These are phyloP conservation scores for Platanus orientalis DNA, from an alignment of 164 flowering plant genomes.

Conservation along the genomic window DNA sequence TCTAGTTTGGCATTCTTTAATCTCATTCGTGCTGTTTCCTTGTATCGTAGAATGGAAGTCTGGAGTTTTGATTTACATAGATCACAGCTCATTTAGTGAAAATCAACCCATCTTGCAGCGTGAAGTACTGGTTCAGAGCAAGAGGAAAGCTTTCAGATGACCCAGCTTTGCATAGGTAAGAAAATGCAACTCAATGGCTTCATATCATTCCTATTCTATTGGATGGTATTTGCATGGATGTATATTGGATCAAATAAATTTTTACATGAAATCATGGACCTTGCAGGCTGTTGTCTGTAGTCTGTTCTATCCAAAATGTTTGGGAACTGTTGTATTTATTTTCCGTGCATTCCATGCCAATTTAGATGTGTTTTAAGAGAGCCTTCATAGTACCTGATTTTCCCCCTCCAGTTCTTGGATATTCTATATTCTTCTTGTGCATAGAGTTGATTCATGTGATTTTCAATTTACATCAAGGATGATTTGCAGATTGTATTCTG, in stretches of 20 bases:
- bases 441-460: background rate
- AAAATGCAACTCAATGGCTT: slow-evolving; percentile 1
- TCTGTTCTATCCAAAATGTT: background rate
- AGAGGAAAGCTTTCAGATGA: slow-evolving; percentile 92
- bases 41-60: background rate
- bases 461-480: slow-evolving; percentile 1
- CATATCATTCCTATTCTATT: background rate
- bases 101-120: slow-evolving; percentile 39
- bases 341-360: no score
- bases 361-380: background rate
- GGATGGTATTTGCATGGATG: background rate
- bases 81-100: slow-evolving; percentile 5
- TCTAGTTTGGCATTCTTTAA: slow-evolving; percentile 1
- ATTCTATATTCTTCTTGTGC: background rate
- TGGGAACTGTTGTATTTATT: background rate
- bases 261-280: background rate
- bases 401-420: background rate
- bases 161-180: slow-evolving; percentile 88
- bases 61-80: background rate
- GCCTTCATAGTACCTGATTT: background rate
- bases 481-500: background rate
- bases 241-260: background rate
- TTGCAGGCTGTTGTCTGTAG: background rate
- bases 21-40: background rate
- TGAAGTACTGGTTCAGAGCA: slow-evolving; percentile 84